These are phyloP conservation scores for Cryptosporidium baileyi DNA, from an alignment of 169 alveolate genomes.

Conservation along the genomic window DNA sequence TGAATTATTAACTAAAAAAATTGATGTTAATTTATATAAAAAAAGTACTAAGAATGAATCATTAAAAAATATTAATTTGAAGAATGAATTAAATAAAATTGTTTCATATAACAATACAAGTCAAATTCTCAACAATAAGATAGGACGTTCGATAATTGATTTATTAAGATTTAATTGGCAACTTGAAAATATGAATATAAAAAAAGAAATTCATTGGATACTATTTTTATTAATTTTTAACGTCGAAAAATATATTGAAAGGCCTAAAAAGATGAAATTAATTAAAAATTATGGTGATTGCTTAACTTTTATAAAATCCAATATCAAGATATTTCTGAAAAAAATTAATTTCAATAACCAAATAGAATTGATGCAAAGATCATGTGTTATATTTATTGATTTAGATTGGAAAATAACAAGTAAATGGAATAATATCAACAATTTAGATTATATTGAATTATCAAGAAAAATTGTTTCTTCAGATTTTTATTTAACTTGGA, in stretches of 20 bases:
- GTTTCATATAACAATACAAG: neutral
- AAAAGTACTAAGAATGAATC: neutral
- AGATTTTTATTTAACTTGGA: slow-evolving; percentile 14
- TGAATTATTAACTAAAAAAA: too few species aligned
- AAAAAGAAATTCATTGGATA: slow-evolving; percentile 18
- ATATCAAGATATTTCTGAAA: neutral
- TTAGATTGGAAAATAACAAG: slow-evolving; percentile 10
- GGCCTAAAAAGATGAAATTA: slow-evolving; percentile 11
- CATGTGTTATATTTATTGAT: slow-evolving; percentile 9
- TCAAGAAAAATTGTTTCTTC: neutral
- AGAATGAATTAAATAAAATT: neutral
- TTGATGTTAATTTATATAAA: too few species aligned
- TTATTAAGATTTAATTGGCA: slow-evolving; percentile 33
- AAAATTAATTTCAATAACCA: neutral
- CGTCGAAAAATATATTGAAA: neutral
- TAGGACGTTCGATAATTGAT: neutral
- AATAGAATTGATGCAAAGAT: slow-evolving; percentile 1
- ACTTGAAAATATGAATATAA: neutral
- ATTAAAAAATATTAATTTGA: neutral
- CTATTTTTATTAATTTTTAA: slow-evolving; percentile 17
- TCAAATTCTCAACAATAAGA: neutral
- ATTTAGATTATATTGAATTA: neutral
- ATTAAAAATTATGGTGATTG: slow-evolving; percentile 9
- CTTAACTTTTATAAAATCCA: neutral
- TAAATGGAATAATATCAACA: neutral